Evolutionary conservation across 2,329 filamentous ascomycete genomes (phyloP).

Genomic region (Stachybotrys elegans): DNA sequence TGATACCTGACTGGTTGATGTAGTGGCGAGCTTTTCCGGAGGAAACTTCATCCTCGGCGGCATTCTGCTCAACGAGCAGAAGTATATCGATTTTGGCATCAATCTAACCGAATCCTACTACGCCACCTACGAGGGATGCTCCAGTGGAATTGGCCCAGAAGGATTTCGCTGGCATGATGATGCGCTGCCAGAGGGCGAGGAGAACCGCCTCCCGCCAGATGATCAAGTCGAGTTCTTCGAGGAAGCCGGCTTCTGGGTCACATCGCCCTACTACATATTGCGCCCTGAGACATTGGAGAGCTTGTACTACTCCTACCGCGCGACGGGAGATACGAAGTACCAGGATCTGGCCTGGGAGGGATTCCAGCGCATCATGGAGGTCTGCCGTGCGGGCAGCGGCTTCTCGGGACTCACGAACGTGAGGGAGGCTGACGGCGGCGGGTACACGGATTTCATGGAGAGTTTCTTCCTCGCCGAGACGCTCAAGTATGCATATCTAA

Average conservation of each 20-base stretch:
- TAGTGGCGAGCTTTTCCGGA: constrained; percentile 75
- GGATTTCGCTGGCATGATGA: constrained; percentile 56
- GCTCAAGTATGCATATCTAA: constrained; percentile 77
- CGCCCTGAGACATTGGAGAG: constrained; percentile 80
- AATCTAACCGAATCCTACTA: constrained; percentile 67
- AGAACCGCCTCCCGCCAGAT: constrained; percentile 37
- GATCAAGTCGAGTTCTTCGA: constrained; percentile 56
- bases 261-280: constrained; percentile 56
- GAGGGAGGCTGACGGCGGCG: constrained; percentile 56
- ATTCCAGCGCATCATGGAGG: constrained; percentile 62
- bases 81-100: constrained; percentile 72
- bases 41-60: constrained; percentile 84
- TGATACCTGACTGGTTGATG: neutral
- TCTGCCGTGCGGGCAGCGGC: constrained; percentile 59
- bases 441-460: constrained; percentile 67
- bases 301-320: constrained; percentile 81
- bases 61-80: constrained; percentile 56
- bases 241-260: constrained; percentile 67
- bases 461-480: constrained; percentile 87
- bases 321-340: constrained; percentile 70
- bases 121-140: constrained; percentile 64
- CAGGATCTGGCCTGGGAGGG: constrained; percentile 82
- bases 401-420: constrained; percentile 65
- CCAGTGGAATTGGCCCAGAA: constrained; percentile 74
- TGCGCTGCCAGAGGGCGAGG: constrained; percentile 25